These are phyloP conservation scores for Bocquillonia castaneifolia DNA, from an alignment of 441 rosid species.

Conservation along the genomic window DNA sequence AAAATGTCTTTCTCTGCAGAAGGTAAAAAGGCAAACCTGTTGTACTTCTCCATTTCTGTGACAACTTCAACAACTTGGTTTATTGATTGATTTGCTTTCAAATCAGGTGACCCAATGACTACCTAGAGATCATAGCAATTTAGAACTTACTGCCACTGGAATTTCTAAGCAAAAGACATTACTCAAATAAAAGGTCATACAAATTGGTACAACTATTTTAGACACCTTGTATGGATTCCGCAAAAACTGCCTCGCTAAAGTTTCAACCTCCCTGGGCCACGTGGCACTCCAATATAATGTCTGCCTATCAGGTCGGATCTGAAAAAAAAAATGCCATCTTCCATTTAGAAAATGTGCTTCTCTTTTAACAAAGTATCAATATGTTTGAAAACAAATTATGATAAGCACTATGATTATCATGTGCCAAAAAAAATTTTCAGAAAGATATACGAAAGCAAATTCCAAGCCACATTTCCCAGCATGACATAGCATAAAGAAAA, in stretches of 20 bases:
- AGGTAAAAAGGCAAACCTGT: slow-evolving; percentile 52
- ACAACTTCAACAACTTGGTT: slow-evolving; percentile 85
- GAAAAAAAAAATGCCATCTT: slow-evolving; percentile 12
- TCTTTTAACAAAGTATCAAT: not conserved
- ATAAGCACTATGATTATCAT: not conserved
- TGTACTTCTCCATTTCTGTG: slow-evolving; percentile 72
- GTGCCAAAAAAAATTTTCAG: not conserved
- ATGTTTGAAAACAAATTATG: not conserved
- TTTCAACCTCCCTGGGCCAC: slow-evolving; percentile 95
- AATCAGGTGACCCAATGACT: slow-evolving; percentile 71
- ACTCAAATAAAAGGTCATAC: not conserved
- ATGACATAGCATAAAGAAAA: not conserved
- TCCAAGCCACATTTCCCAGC: not conserved
- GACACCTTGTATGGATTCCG: slow-evolving; percentile 79
- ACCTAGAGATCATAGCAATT: slow-evolving; percentile 49
- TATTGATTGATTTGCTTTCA: slow-evolving; percentile 94
- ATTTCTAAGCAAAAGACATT: slow-evolving; percentile 9
- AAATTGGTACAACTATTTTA: slow-evolving; percentile 6
- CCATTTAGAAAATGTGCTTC: not conserved
- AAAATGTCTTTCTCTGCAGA: slow-evolving; percentile 7
- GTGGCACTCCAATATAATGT: slow-evolving; percentile 98
- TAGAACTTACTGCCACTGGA: slow-evolving; percentile 9
- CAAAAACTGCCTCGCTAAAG: slow-evolving; percentile 83
- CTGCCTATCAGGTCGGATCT: slow-evolving; percentile 97
- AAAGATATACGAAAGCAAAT: not conserved